These are phyloP conservation scores for Combretum micranthum DNA, from an alignment of 345 rosid genomes.

Conservation along the genomic window DNA sequence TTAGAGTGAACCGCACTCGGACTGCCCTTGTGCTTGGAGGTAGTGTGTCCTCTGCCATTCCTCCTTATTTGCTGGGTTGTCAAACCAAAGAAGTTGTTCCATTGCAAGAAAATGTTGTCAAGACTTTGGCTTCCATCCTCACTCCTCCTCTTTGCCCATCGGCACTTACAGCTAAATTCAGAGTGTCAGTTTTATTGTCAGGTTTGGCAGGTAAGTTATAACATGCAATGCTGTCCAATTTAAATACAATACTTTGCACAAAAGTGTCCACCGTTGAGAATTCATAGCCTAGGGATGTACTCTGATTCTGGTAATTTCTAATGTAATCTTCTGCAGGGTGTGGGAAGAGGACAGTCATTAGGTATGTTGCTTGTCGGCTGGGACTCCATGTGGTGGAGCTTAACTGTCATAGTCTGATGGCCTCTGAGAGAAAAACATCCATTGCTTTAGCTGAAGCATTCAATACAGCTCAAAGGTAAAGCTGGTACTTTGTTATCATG, in stretches of 20 bases:
- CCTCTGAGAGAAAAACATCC: conserved; percentile 71
- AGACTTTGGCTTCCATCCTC: conserved; percentile 69
- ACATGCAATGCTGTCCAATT: neutral
- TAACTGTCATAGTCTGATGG: conserved; percentile 74
- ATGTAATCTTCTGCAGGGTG: conserved; percentile 48
- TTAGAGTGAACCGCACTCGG: conserved; percentile 60
- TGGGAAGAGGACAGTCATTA: conserved; percentile 87
- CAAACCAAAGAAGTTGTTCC: conserved; percentile 44
- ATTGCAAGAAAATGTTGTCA: conserved; percentile 56
- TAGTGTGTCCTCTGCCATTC: conserved; percentile 65
- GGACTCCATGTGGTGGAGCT: conserved; percentile 90
- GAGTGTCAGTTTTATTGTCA: conserved; percentile 77
- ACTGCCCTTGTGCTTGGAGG: conserved; percentile 97
- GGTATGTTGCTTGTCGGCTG: conserved; percentile 60
- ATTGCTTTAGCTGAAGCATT: conserved; percentile 78
- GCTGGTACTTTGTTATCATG: conserved; percentile 15
- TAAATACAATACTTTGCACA: neutral
- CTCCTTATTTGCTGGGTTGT: conserved; percentile 59
- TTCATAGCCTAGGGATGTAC: neutral
- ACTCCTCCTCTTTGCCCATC: conserved; percentile 81
- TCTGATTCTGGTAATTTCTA: conserved; percentile 2
- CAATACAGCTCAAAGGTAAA: conserved; percentile 76
- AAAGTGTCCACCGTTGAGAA: neutral
- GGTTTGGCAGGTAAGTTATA: conserved; percentile 56
- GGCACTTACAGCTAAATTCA: conserved; percentile 68